These are phyloP conservation scores for Euphorbia lathyris DNA, from an alignment of 345 rosid species.

Conservation along the genomic window DNA sequence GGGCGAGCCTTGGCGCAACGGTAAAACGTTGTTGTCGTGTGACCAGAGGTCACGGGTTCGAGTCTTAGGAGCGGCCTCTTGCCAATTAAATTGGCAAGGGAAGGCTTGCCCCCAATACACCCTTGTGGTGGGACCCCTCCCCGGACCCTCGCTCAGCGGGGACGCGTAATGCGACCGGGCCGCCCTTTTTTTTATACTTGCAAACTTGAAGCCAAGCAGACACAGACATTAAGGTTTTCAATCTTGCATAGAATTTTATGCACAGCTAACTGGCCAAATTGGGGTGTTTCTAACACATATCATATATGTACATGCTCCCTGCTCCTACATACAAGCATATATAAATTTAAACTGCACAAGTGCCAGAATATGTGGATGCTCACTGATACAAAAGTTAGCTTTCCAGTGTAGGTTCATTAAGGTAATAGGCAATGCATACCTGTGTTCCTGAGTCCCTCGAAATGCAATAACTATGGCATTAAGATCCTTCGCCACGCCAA, in stretches of 20 bases:
- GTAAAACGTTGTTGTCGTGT: no score
- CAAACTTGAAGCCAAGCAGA: neutral
- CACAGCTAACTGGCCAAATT: neutral
- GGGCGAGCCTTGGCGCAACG: no score
- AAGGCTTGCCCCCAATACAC: no score
- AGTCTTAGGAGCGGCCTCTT: no score
- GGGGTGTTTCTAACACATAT: neutral
- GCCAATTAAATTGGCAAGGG: no score
- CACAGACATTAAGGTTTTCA: neutral
- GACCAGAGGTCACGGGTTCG: no score
- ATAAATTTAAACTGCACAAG: neutral
- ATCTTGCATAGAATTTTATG: neutral
- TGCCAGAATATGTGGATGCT: neutral
- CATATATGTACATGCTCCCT: neutral
- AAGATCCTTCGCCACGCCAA: constrained; percentile 64
- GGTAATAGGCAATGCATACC: constrained; percentile 25
- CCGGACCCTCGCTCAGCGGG: no score
- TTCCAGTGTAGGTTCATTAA: neutral
- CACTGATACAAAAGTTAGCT: neutral
- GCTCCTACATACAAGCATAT: neutral
- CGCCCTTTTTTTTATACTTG: no score
- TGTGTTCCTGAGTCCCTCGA: constrained; percentile 72
- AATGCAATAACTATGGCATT: constrained; percentile 66
- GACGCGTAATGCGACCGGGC: no score
- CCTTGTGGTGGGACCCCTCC: no score